Conservation (phyloP, 495 filamentous ascomycete genomes). For the Penicillium arizonense region DNA sequence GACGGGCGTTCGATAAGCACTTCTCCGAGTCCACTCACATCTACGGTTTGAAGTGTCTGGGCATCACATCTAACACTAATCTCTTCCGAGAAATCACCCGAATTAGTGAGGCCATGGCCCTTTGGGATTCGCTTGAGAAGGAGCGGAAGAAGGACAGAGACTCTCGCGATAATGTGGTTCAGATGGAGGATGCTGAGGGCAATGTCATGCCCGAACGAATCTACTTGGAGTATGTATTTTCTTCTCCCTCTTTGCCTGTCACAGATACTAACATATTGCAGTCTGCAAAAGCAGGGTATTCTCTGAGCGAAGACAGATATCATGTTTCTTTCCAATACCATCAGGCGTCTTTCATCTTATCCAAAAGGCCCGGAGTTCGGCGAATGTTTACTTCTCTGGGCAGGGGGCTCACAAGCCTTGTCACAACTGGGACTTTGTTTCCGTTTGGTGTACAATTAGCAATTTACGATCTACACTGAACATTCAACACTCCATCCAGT, state of each 20-base stretch:
- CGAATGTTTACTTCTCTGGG: background rate
- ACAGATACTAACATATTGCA: slow-evolving; percentile 28
- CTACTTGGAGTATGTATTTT: slow-evolving; percentile 68
- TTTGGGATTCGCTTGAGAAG: slow-evolving; percentile 91
- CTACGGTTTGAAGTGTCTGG: slow-evolving; percentile 87
- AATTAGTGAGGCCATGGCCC: slow-evolving; percentile 79
- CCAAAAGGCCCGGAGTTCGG: slow-evolving; percentile 9
- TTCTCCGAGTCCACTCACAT: slow-evolving; percentile 93
- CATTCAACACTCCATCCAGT: too few species aligned
- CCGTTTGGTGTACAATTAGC: too few species aligned
- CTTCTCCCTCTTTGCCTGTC: background rate
- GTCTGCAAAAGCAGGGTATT: slow-evolving; percentile 58
- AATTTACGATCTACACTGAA: too few species aligned
- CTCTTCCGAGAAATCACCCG: slow-evolving; percentile 92
- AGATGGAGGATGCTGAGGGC: slow-evolving; percentile 97
- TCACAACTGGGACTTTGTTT: too few species aligned
- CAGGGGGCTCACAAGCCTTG: too few species aligned
- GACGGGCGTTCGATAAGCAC: slow-evolving; percentile 95
- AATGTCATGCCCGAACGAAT: slow-evolving; percentile 99
- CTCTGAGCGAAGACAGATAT: slow-evolving; percentile 23
- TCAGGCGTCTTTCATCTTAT: slow-evolving; percentile 1
- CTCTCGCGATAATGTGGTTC: slow-evolving; percentile 77
- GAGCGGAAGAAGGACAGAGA: slow-evolving; percentile 79
- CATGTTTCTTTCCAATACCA: background rate
- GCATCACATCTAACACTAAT: slow-evolving; percentile 81